phyloP scores from a whole-genome alignment of 768 basidiomycete species.

The Phlebiopsis flavidoalba region DNA sequence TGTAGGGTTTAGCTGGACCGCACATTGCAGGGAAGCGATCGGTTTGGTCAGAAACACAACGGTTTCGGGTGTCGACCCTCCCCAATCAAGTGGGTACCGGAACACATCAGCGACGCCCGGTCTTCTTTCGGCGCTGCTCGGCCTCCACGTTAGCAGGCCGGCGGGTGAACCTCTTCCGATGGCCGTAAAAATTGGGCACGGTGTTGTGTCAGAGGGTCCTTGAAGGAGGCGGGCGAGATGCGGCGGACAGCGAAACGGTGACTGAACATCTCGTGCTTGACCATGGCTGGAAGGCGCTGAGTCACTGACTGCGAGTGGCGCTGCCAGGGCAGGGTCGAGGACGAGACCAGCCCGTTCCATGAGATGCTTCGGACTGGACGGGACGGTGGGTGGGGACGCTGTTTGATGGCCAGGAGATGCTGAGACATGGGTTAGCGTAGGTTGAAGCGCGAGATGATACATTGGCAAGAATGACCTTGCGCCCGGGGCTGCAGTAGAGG shows the following conservation, averaged over 20 bases:
- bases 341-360: conserved; percentile 27
- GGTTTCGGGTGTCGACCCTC: conserved; percentile 62
- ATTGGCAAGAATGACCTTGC: not conserved
- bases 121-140: conserved; percentile 77
- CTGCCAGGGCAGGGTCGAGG: conserved; percentile 21
- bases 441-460: not conserved
- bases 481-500: not conserved
- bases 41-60: conserved; percentile 71
- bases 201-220: conserved; percentile 57
- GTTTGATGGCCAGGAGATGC: not conserved
- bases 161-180: conserved; percentile 56
- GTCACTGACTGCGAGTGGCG: not conserved
- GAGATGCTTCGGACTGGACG: conserved; percentile 30
- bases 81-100: conserved; percentile 58
- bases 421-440: conserved; percentile 9
- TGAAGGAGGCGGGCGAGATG: conserved; percentile 33
- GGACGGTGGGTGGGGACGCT: conserved; percentile 29
- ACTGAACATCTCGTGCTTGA: not conserved
- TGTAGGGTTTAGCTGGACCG: conserved; percentile 81
- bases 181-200: conserved; percentile 51
- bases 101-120: conserved; percentile 61
- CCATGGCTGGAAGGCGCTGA: not conserved
- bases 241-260: conserved; percentile 5
- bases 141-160: conserved; percentile 74
- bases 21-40: conserved; percentile 75